A percentile compares a stretch with the other conserved stretches of the same genome.
phyloP scores from a whole-genome alignment of 1,284 basidiomycete species.

The Leccinum subspadiceum region DNA sequence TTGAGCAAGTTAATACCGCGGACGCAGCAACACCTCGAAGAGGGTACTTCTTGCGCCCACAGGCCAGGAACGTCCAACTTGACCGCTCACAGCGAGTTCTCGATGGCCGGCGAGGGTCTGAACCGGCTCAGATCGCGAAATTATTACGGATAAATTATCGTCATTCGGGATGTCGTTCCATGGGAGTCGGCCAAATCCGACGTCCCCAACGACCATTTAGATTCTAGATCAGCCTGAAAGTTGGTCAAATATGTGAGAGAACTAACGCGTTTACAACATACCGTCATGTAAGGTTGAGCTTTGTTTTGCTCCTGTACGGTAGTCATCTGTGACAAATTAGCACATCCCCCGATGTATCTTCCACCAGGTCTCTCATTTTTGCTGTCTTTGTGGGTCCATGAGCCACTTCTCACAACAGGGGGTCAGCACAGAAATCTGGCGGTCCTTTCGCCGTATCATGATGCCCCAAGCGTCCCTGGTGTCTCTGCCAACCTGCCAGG shows the following conservation, averaged over 20 bases:
- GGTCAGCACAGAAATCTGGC: slow-evolving; percentile 21
- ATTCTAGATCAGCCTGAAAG: neutral
- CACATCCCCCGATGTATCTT: slow-evolving; percentile 15
- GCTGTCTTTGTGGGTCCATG: neutral
- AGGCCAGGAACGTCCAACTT: neutral
- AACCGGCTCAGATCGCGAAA: slow-evolving; percentile 4
- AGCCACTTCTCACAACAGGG: neutral
- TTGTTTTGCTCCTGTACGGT: neutral
- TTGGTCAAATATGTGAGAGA: neutral
- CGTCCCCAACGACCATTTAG: neutral
- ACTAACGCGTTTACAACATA: neutral
- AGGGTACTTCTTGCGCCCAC: neutral
- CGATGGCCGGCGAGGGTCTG: neutral
- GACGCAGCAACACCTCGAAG: neutral
- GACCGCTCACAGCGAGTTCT: neutral
- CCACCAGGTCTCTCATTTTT: slow-evolving; percentile 9
- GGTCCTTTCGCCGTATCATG: slow-evolving; percentile 40
- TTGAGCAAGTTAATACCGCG: neutral
- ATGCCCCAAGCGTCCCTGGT: slow-evolving; percentile 35
- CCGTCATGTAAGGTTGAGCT: neutral
- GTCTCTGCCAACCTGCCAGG: slow-evolving; percentile 36
- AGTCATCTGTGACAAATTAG: neutral
- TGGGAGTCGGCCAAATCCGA: slow-evolving; percentile 9
- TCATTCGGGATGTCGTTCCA: neutral
- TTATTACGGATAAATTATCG: neutral